These are phyloP conservation scores for Lepiota venenata DNA, from an alignment of 768 basidiomycete species.

Conservation along the genomic window DNA sequence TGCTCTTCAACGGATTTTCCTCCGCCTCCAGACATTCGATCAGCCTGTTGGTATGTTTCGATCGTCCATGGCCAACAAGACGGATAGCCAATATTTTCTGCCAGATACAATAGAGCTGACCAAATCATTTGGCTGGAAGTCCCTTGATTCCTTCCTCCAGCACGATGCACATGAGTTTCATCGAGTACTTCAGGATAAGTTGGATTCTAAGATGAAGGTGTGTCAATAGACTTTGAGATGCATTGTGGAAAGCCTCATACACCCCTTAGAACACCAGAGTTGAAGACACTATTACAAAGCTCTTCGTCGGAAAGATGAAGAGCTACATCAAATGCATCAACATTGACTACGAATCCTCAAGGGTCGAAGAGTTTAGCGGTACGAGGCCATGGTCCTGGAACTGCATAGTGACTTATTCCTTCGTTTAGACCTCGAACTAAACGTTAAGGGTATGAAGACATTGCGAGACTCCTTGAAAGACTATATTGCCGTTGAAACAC, in stretches of 20 bases:
- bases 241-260: neutral
- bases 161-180: conserved; percentile 99
- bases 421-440: conserved; percentile 89
- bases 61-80: neutral
- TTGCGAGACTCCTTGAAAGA: conserved; percentile 96
- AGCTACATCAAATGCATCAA: conserved; percentile 99
- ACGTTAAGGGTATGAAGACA: conserved; percentile 98
- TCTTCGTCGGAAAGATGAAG: conserved; percentile 99
- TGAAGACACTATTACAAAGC: conserved; percentile 89
- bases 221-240: conserved; percentile 1
- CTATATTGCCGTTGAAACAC: conserved; percentile 94
- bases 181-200: conserved; percentile 92
- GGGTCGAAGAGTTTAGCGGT: conserved; percentile 97
- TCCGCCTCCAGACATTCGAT: conserved; percentile 95
- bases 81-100: conserved; percentile 5
- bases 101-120: conserved; percentile 95
- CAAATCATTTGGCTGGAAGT: conserved; percentile 99
- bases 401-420: conserved; percentile 8
- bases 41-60: conserved; percentile 81
- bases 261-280: conserved; percentile 78
- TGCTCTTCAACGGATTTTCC: conserved; percentile 95
- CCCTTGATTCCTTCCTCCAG: conserved; percentile 96
- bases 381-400: conserved; percentile 8
- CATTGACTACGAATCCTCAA: conserved; percentile 93
- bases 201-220: conserved; percentile 99